Conservation (phyloP, 2,329 filamentous ascomycete genomes). For the Diaporthe longicolla region DNA sequence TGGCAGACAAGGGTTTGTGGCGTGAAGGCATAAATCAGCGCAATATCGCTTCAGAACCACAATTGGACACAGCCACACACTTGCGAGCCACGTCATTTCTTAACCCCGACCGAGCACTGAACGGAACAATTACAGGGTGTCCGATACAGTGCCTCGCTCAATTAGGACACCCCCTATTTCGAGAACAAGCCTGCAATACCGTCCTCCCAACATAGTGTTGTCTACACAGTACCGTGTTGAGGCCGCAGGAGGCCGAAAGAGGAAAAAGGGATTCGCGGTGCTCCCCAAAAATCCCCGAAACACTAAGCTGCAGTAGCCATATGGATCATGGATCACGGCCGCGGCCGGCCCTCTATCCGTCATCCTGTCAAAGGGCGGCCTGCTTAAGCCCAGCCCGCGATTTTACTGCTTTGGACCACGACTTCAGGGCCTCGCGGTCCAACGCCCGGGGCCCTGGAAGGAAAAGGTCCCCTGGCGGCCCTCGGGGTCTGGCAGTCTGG, state of each 20-base stretch:
- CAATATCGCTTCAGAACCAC: slow-evolving; percentile 35
- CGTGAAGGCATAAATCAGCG: slow-evolving; percentile 24
- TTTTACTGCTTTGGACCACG: background rate
- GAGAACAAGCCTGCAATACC: slow-evolving; percentile 20
- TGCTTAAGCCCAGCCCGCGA: background rate
- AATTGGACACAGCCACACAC: slow-evolving; percentile 35
- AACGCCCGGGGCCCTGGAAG: background rate
- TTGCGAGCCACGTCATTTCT: slow-evolving; percentile 35
- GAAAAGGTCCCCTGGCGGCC: background rate
- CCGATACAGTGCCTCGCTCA: slow-evolving; percentile 20
- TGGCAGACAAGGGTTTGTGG: background rate
- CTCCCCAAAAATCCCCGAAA: slow-evolving; percentile 8
- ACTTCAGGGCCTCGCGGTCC: background rate
- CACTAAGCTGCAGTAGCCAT: slow-evolving; percentile 4
- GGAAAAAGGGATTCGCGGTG: slow-evolving; percentile 5
- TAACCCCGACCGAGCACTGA: slow-evolving; percentile 12
- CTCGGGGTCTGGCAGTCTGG: background rate
- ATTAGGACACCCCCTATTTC: background rate
- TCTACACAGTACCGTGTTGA: background rate
- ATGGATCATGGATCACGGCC: slow-evolving; percentile 29
- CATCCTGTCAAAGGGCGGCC: slow-evolving; percentile 10
- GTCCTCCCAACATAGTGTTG: background rate
- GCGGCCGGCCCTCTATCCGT: slow-evolving; percentile 1
- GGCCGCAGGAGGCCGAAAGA: background rate
- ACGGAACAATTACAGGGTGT: slow-evolving; percentile 29